Evolutionary conservation across 2,329 filamentous ascomycete genomes (phyloP).

Genomic region (Albophoma yamanashiensis): DNA sequence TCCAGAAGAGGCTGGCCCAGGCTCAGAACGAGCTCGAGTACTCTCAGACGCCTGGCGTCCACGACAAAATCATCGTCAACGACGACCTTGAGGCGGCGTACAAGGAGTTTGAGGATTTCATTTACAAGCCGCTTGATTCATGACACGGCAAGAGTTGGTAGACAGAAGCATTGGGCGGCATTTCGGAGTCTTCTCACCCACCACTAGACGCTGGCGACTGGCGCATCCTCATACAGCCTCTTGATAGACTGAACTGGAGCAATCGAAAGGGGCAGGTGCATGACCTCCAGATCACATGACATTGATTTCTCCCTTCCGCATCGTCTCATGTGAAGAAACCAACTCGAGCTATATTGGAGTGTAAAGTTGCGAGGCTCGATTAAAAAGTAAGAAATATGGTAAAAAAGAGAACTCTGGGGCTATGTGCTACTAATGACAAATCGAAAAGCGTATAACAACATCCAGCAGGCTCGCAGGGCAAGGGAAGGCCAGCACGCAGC

Average conservation of each 20-base stretch:
- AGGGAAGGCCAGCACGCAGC: constrained; percentile 1
- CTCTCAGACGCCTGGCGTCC: constrained; percentile 50
- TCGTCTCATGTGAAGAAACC: constrained; percentile 12
- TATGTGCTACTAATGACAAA: constrained; percentile 25
- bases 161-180: neutral
- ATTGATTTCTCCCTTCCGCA: neutral
- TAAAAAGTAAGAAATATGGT: constrained; percentile 26
- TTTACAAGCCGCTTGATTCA: constrained; percentile 24
- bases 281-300: neutral
- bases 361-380: constrained; percentile 23
- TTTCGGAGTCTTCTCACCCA: neutral
- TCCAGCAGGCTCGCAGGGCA: constrained; percentile 4
- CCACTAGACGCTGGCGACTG: neutral
- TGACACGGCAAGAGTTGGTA: neutral
- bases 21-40: constrained; percentile 67
- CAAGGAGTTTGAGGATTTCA: constrained; percentile 39
- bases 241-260: neutral
- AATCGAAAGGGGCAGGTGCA: neutral
- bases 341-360: constrained; percentile 18
- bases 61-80: constrained; percentile 28
- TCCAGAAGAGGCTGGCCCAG: constrained; percentile 59
- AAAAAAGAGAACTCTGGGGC: constrained; percentile 21
- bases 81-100: constrained; percentile 39
- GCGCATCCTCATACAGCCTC: neutral
- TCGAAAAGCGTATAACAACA: constrained; percentile 18